Percentiles rank a stretch among this genome's conserved stretches.
These are phyloP conservation scores for Umbelopsis vinacea DNA, from an alignment of 192 early-diverging fungal genomes.

Conservation along the genomic window DNA sequence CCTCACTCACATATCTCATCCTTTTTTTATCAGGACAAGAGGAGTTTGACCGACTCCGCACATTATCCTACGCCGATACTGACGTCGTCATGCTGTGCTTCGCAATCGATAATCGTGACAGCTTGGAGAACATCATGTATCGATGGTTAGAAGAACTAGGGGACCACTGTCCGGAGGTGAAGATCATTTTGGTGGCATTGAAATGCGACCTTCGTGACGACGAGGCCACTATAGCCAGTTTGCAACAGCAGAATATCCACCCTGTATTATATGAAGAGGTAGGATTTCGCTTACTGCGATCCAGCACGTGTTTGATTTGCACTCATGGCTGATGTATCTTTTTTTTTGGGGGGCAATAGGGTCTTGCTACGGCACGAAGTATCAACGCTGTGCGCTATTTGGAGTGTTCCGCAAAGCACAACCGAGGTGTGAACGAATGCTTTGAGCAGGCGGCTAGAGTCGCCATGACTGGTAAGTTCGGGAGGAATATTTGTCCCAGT, in stretches of 20 bases:
- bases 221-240: neutral
- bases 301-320: neutral
- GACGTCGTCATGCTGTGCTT: conserved; percentile 44
- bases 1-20: neutral
- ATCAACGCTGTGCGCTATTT: conserved; percentile 40
- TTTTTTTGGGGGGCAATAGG: conserved; percentile 25
- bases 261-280: conserved; percentile 40
- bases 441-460: conserved; percentile 41
- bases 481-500: neutral
- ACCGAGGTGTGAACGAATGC: conserved; percentile 37
- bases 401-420: conserved; percentile 45
- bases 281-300: neutral
- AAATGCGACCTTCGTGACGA: conserved; percentile 41
- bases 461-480: conserved; percentile 33
- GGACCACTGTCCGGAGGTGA: conserved; percentile 33
- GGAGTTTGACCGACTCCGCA: conserved; percentile 37
- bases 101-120: conserved; percentile 38
- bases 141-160: conserved; percentile 32
- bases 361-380: conserved; percentile 24
- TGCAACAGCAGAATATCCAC: neutral
- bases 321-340: neutral
- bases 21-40: conserved; percentile 32
- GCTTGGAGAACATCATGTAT: conserved; percentile 38
- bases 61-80: conserved; percentile 36
- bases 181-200: conserved; percentile 33